phyloP scores from a whole-genome alignment of 2,329 filamentous ascomycete species.

The Aspergillus sp. region DNA sequence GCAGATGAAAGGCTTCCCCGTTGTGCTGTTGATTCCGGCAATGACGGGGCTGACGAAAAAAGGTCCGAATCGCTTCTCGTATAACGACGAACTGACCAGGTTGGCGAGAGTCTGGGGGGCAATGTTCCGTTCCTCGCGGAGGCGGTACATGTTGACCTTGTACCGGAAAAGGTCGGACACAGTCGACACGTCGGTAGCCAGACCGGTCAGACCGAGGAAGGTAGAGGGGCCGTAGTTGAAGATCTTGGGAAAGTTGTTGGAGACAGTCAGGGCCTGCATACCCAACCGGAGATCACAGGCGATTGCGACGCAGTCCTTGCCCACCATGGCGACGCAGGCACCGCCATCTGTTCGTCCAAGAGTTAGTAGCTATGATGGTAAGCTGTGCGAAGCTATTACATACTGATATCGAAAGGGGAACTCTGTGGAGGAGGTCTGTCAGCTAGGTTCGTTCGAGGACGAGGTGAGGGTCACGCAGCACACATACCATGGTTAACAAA shows the following conservation, averaged over 20 bases:
- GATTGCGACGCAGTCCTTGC: constrained; percentile 99
- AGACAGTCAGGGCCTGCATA: constrained; percentile 93
- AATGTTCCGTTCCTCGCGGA: constrained; percentile 97
- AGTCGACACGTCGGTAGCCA: constrained; percentile 92
- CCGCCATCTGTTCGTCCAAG: constrained; percentile 65
- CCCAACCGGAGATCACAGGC: constrained; percentile 98
- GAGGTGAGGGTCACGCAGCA: constrained; percentile 10
- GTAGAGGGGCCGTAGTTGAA: constrained; percentile 90
- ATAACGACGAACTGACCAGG: constrained; percentile 85
- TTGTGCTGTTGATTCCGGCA: constrained; percentile 91
- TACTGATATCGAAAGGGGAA: constrained; percentile 96
- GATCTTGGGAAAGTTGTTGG: constrained; percentile 99
- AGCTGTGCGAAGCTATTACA: constrained; percentile 32
- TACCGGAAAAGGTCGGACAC: constrained; percentile 97
- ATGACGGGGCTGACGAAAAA: constrained; percentile 96
- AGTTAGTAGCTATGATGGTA: constrained; percentile 13
- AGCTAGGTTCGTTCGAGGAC: constrained; percentile 31
- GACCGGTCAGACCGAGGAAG: constrained; percentile 92
- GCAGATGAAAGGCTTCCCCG: constrained; percentile 94
- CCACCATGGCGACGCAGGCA: constrained; percentile 97
- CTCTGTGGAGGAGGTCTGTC: constrained; percentile 57
- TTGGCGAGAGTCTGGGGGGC: constrained; percentile 94
- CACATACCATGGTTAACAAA: constrained; percentile 35
- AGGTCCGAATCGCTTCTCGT: constrained; percentile 93
- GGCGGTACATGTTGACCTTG: constrained; percentile 99